Evolutionary conservation across 2,329 filamentous ascomycete species (phyloP), one percentile per base, ranked within the genome.

Genomic region (Colletotrichum liaoningense): DNA sequence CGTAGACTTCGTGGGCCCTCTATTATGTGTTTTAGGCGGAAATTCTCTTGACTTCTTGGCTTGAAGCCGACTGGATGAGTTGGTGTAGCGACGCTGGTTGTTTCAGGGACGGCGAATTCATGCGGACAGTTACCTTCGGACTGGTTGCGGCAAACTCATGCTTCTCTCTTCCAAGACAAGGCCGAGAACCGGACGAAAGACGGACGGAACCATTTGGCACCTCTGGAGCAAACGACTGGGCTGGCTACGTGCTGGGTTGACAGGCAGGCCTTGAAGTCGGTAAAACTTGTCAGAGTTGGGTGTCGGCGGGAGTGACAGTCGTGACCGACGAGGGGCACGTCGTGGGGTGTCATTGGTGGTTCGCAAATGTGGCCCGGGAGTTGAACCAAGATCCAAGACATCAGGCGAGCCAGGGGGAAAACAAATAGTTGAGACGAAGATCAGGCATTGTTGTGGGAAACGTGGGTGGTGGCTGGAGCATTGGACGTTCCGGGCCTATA

Each of bases 161-260:
- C 68, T 35, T 35, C 33, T 67, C 57, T 22, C 28, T 57, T 22
- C 28, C 65, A 60, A 35, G 59, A 33, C 46, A 49, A 71, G 52
- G 67, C 71, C 71, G 71, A 70, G 56, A 65, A 73, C 67, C 35
- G 71, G 71, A 73, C 55, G 71, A 35, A 35, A 57, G 58, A 30
- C 38, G 35, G 58, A 30, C 24, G 35, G 64, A 28, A 24, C 8
- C 49, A 63, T 9, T 60, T 5, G 69, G 58, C 52, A 63, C 33
- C 33, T 59, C 19, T 52, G 52, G 46, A 42, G 38, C 38, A 14
- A 42, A 42, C 38, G 6, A 30, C 54, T 49, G 19, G 38, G 19
- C 62, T 49, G 19, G 42, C 19, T 49, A n/a, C 19, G 16, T 24
- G 38, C n/a, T 6, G 57, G 63, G 19, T 19, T 26, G 63, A 42